These are phyloP conservation scores for Candida taoyuanica DNA, from an alignment of 805 yeast genomes.

Conservation along the genomic window DNA sequence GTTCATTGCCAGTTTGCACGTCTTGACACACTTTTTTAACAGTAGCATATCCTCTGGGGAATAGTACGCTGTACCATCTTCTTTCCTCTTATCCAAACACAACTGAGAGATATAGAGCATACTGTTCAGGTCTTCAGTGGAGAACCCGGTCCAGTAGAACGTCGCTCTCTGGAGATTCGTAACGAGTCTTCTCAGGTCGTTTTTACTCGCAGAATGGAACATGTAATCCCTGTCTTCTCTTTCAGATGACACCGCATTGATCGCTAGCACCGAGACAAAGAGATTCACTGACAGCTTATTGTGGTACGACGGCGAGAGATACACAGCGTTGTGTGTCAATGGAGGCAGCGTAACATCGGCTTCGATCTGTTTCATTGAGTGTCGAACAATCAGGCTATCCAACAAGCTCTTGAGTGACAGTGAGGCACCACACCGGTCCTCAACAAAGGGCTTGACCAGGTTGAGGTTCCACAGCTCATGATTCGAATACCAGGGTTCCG, in stretches of 20 bases:
- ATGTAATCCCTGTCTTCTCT: conserved; percentile 62
- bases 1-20: conserved; percentile 44
- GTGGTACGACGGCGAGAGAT: conserved; percentile 57
- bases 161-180: conserved; percentile 63
- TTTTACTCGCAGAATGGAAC: conserved; percentile 58
- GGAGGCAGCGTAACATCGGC: conserved; percentile 53
- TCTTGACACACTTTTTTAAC: conserved; percentile 39
- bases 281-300: conserved; percentile 58
- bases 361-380: conserved; percentile 49
- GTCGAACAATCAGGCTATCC: conserved; percentile 50
- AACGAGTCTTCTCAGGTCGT: conserved; percentile 50
- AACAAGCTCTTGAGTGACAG: conserved; percentile 39
- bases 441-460: conserved; percentile 46
- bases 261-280: conserved; percentile 62
- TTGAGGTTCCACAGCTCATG: conserved; percentile 42
- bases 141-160: conserved; percentile 73
- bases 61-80: conserved; percentile 29
- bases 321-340: conserved; percentile 52
- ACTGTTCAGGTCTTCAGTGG: conserved; percentile 50
- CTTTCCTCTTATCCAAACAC: conserved; percentile 36
- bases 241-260: conserved; percentile 71
- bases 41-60: conserved; percentile 35
- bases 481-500: conserved; percentile 53
- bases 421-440: conserved; percentile 36
- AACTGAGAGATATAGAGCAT: conserved; percentile 44